A percentile compares a stretch with the other conserved stretches of the same genome.
Conservation (phyloP, 2,329 filamentous ascomycete species). For the Fusarium aywerte region DNA sequence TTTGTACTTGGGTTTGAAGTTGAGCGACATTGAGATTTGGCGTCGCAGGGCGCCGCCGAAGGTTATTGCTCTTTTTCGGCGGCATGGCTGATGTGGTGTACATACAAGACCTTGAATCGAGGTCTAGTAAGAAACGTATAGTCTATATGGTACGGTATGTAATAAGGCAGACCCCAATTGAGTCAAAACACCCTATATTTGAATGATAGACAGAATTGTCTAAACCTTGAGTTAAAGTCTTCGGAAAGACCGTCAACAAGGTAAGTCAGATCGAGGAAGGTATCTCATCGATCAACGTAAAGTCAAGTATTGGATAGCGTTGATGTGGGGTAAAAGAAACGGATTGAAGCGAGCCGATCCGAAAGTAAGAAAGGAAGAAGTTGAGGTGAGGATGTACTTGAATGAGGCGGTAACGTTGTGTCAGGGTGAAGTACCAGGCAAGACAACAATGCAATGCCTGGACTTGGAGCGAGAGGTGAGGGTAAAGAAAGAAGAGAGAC, state of each 20-base stretch:
- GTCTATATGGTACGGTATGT: constrained; percentile 37
- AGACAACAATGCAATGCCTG: constrained; percentile 16
- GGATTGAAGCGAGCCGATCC: constrained; percentile 32
- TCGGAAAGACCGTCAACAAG: constrained; percentile 20
- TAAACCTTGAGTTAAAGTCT: not conserved
- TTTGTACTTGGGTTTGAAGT: constrained; percentile 26
- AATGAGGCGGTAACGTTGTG: constrained; percentile 21
- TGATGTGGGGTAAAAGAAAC: constrained; percentile 45
- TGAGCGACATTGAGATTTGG: constrained; percentile 54
- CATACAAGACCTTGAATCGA: constrained; percentile 4
- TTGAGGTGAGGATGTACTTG: constrained; percentile 14
- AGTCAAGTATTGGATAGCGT: constrained; percentile 36
- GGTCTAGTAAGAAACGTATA: constrained; percentile 43
- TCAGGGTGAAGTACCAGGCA: constrained; percentile 29
- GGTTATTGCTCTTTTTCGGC: constrained; percentile 45
- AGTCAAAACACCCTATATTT: not conserved
- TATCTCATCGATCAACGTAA: constrained; percentile 46
- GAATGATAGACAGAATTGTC: not conserved
- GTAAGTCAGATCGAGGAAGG: constrained; percentile 13
- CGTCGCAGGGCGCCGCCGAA: constrained; percentile 54
- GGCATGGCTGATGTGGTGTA: constrained; percentile 43
- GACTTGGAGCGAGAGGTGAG: constrained; percentile 17
- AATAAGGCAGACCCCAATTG: constrained; percentile 9
- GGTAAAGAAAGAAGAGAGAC: constrained; percentile 37
- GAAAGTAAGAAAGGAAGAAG: constrained; percentile 17